Conservation (phyloP, 2,329 filamentous ascomycete species). For the Sporothrix inflata region DNA sequence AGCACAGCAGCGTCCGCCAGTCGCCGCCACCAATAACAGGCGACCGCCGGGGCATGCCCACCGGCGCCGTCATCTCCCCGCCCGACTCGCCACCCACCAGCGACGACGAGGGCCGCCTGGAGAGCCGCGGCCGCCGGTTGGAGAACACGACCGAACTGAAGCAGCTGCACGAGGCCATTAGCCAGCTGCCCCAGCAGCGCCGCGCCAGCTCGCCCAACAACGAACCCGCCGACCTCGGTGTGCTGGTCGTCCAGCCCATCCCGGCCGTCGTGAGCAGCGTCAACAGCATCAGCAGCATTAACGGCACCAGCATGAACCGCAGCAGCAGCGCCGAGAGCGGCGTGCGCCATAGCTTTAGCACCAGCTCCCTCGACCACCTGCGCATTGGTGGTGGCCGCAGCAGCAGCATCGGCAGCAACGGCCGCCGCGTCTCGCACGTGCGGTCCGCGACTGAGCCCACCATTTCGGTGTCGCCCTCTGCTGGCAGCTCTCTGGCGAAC, state of each 20-base stretch:
- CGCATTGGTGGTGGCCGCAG: conserved; percentile 42
- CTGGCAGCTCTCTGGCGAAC: conserved; percentile 53
- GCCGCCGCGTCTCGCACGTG: conserved; percentile 52
- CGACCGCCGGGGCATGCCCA: conserved; percentile 68
- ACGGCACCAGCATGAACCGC: background rate
- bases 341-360: conserved; percentile 54
- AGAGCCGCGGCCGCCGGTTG: conserved; percentile 52
- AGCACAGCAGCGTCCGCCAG: conserved; percentile 65
- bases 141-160: conserved; percentile 62
- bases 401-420: conserved; percentile 51
- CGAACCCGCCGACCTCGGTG: conserved; percentile 42
- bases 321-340: conserved; percentile 39
- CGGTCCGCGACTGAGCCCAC: conserved; percentile 61
- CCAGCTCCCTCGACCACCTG: conserved; percentile 49
- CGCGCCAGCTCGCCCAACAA: conserved; percentile 59
- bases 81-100: conserved; percentile 82
- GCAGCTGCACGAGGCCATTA: conserved; percentile 81
- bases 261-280: conserved; percentile 35
- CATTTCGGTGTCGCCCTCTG: conserved; percentile 50
- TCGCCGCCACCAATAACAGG: conserved; percentile 82
- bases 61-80: conserved; percentile 85
- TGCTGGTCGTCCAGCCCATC: conserved; percentile 44
- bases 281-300: conserved; percentile 30
- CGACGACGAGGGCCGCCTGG: conserved; percentile 65
- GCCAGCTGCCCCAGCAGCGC: conserved; percentile 72